These are phyloP conservation scores for Raddia guianensis DNA, from an alignment of 176 grass and related monocot species.

Conservation along the genomic window DNA sequence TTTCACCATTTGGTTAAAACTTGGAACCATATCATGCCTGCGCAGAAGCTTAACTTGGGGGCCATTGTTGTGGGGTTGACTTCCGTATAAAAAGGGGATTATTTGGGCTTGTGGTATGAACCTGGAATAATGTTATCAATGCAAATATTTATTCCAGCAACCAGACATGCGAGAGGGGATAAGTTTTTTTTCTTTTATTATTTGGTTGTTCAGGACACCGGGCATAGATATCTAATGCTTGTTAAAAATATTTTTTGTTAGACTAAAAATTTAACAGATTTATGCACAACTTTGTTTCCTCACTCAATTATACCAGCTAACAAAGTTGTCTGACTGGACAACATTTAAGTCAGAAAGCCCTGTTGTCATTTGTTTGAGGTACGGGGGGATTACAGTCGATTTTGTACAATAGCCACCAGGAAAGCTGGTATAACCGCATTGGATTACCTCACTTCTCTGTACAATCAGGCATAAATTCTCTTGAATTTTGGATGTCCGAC, in stretches of 20 bases:
- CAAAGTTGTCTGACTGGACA: not conserved
- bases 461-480: slow-evolving; percentile 44
- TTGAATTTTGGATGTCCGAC: slow-evolving; percentile 22
- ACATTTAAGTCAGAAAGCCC: not conserved
- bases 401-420: slow-evolving; percentile 8
- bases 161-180: slow-evolving; percentile 27
- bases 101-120: slow-evolving; percentile 38
- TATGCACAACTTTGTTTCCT: not conserved
- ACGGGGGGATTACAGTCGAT: not conserved
- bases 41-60: not conserved
- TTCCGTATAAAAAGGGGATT: slow-evolving; percentile 36
- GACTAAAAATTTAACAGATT: slow-evolving; percentile 19
- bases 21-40: not conserved
- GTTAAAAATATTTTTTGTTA: slow-evolving; percentile 18
- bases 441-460: slow-evolving; percentile 35
- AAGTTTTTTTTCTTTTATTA: slow-evolving; percentile 5
- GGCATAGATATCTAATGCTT: slow-evolving; percentile 22
- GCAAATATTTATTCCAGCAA: slow-evolving; percentile 30
- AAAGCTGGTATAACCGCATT: slow-evolving; percentile 16
- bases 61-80: slow-evolving; percentile 46
- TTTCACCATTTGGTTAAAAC: slow-evolving; percentile 26
- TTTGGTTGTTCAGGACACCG: slow-evolving; percentile 25
- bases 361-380: slow-evolving; percentile 24
- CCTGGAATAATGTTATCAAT: slow-evolving; percentile 44
- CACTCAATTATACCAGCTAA: not conserved